phyloP scores from a whole-genome alignment of 345 rosid genomes.

The Ailanthus altissimus region DNA sequence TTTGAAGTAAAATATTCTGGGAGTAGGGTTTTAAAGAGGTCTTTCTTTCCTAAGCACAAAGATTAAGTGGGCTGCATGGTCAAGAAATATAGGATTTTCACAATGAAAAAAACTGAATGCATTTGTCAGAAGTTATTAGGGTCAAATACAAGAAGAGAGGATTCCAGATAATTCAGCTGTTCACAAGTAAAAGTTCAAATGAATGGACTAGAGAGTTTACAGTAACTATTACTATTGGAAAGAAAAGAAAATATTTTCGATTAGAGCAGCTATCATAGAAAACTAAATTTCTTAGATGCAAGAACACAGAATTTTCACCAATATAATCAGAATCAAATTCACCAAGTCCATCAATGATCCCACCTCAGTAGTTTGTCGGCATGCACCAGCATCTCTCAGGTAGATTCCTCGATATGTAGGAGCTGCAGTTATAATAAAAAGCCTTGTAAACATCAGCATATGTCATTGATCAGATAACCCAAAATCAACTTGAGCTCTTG shows the following conservation, averaged over 20 bases:
- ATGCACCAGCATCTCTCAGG: constrained; percentile 73
- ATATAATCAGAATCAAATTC: not conserved
- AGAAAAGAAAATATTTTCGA: not conserved
- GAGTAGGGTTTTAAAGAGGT: not conserved
- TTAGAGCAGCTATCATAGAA: not conserved
- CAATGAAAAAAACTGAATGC: not conserved
- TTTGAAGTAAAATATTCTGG: not conserved
- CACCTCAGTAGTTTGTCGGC: constrained; percentile 83
- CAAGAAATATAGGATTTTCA: not conserved
- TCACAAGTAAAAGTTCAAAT: not conserved
- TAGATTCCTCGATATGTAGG: constrained; percentile 82
- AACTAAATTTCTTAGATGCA: not conserved
- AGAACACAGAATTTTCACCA: constrained; percentile 8
- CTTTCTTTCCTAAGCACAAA: not conserved
- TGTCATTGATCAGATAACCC: not conserved
- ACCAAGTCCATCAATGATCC: constrained; percentile 25
- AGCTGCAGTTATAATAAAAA: constrained; percentile 50
- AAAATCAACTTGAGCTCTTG: not conserved
- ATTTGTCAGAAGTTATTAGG: not conserved
- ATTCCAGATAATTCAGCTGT: constrained; percentile 10
- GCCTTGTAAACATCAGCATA: constrained; percentile 15
- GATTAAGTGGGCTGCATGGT: not conserved
- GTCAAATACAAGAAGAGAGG: not conserved
- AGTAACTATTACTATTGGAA: not conserved
- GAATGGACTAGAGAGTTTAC: not conserved